Base-by-base conservation (phyloP, 768 basidiomycete genomes). In the Sistotremastrum niveocremeum region DNA sequence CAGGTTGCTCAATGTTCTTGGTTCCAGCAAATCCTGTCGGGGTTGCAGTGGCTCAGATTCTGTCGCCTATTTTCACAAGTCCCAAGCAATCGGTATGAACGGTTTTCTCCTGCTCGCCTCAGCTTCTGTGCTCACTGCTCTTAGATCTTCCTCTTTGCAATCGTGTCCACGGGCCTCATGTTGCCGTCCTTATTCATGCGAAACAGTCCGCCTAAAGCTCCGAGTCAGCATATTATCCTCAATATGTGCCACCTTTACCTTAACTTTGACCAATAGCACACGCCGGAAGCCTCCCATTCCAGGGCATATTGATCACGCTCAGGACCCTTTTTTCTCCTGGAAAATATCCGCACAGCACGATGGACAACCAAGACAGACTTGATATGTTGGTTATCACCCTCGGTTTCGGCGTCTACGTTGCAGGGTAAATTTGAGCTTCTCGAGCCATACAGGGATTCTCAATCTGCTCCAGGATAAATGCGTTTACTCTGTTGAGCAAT, bases 101-200 rank as follows among this genome's bases (percentile, higher is more conserved):
- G 29, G 35, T 47, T 37, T 50, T 45, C 30, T 34, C n/a, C 20
- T 3, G 39, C 37, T 11, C 47, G n/a, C 29, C n/a, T 31, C n/a
- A 9, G 5, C 11, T 3, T 34, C 20, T 20, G 20, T 31, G 48
- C 41, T 42, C 32, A 31, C 38, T 37, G 34, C 20, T 4, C 49
- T 28, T 50, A 86, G 84, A 68, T 87, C 41, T 64, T 88, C 4
- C 63, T 83, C 4, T 69, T 89, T 20, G 86, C 71, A 2, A 78
- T 88, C 49, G 71, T 86, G 11, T 75, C 74, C 10, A 83, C 81
- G 1, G 83, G 64, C 2, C 72, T 69, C 1, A 56, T 67, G 6
- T 84, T 85, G 0, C 65, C 70, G 12, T 65, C 74, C 3, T 65
- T 88, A 41, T 57, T 86, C 28, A 72, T 91, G 28, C 55, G 65